These are phyloP conservation scores for Colletotrichum lindemuthianum DNA, from an alignment of 2,329 filamentous ascomycete genomes.

Conservation along the genomic window DNA sequence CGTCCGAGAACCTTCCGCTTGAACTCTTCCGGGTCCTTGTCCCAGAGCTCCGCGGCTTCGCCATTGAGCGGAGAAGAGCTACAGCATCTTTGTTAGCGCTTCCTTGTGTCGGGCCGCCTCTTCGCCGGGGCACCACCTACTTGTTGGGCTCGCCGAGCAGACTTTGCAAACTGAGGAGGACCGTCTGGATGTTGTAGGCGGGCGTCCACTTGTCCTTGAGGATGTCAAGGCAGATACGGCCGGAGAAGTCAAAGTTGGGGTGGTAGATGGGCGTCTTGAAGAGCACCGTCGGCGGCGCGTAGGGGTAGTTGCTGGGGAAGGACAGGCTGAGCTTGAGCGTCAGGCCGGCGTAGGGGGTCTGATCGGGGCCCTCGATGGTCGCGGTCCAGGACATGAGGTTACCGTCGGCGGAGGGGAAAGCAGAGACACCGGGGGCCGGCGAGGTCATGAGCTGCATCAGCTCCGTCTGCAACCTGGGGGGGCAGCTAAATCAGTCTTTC, in stretches of 20 bases:
- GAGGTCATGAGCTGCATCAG: slow-evolving; percentile 99
- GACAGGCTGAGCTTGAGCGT: slow-evolving; percentile 92
- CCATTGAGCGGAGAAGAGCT: slow-evolving; percentile 95
- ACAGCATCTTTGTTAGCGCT: slow-evolving; percentile 36
- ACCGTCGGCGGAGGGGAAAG: slow-evolving; percentile 90
- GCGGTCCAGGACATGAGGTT: slow-evolving; percentile 94
- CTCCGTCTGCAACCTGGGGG: slow-evolving; percentile 87
- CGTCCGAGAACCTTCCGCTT: slow-evolving; percentile 76
- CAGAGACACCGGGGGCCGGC: slow-evolving; percentile 90
- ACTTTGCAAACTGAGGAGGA: slow-evolving; percentile 93
- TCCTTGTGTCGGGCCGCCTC: background rate
- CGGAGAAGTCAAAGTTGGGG: slow-evolving; percentile 97
- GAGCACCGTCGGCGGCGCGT: slow-evolving; percentile 87
- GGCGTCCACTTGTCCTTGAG: slow-evolving; percentile 99
- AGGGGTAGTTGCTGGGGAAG: slow-evolving; percentile 94
- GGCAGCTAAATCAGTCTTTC: slow-evolving; percentile 13
- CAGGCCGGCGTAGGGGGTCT: slow-evolving; percentile 89
- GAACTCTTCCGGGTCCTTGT: slow-evolving; percentile 87
- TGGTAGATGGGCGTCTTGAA: slow-evolving; percentile 99
- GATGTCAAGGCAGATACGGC: slow-evolving; percentile 96
- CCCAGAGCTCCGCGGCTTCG: slow-evolving; percentile 96
- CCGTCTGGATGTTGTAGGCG: slow-evolving; percentile 94
- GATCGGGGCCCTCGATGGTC: slow-evolving; percentile 90
- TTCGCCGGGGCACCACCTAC: slow-evolving; percentile 62
- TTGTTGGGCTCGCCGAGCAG: slow-evolving; percentile 98